These are phyloP conservation scores for Erysimum cheiranthoides DNA, from an alignment of 345 rosid genomes.

Conservation along the genomic window DNA sequence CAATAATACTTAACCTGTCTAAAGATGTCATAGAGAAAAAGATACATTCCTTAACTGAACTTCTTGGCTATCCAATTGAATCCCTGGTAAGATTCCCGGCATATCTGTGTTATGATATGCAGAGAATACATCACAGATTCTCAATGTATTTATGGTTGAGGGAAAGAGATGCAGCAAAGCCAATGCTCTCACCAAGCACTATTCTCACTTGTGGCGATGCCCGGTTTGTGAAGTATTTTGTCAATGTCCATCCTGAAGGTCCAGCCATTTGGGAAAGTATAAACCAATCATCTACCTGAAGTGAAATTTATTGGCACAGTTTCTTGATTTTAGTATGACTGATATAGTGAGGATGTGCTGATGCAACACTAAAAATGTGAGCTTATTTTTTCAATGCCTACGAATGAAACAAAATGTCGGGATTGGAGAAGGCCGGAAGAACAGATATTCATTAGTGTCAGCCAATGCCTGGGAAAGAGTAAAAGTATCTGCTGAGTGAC, in stretches of 20 bases:
- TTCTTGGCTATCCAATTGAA: constrained; percentile 64
- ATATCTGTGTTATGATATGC: constrained; percentile 67
- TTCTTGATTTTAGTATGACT: constrained; percentile 2
- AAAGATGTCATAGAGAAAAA: constrained; percentile 72
- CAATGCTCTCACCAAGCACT: constrained; percentile 64
- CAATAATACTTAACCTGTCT: constrained; percentile 71
- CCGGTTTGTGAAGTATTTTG: constrained; percentile 71
- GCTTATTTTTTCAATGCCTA: constrained; percentile 10
- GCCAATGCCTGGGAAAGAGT: constrained; percentile 3
- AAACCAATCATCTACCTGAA: constrained; percentile 48
- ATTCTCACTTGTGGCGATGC: constrained; percentile 77
- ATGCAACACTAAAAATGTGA: not conserved
- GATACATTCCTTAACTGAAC: constrained; percentile 60
- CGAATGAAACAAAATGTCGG: constrained; percentile 13
- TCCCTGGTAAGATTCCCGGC: constrained; percentile 65
- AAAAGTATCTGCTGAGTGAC: not conserved
- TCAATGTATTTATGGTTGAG: constrained; percentile 65
- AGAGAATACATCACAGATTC: constrained; percentile 62
- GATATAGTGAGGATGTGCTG: constrained; percentile 17
- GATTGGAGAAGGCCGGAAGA: constrained; percentile 10
- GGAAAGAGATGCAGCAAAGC: constrained; percentile 59
- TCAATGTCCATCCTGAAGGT: constrained; percentile 77
- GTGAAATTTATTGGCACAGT: constrained; percentile 22
- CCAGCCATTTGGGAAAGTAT: constrained; percentile 74
- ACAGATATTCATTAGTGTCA: constrained; percentile 3